These are phyloP conservation scores for Curvularia eragrostidis DNA, from an alignment of 2,329 filamentous ascomycete species.

Conservation along the genomic window DNA sequence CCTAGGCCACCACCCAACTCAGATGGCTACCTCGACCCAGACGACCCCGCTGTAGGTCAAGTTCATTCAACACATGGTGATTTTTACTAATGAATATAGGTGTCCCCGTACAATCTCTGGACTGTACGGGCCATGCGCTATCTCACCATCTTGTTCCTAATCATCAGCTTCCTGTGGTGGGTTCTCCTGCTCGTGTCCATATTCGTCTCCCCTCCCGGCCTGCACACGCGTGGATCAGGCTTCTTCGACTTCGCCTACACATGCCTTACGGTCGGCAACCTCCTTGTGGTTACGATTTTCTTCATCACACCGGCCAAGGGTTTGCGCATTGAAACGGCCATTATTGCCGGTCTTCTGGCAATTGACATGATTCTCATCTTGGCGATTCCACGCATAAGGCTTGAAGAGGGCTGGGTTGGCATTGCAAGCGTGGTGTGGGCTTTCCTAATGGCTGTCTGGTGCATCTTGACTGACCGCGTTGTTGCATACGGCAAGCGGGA, in stretches of 20 bases:
- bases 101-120: slow-evolving; percentile 94
- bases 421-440: slow-evolving; percentile 85
- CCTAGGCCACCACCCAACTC: slow-evolving; percentile 64
- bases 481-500: slow-evolving; percentile 92
- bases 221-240: slow-evolving; percentile 86
- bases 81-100: slow-evolving; percentile 49
- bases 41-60: slow-evolving; percentile 77
- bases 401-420: slow-evolving; percentile 92
- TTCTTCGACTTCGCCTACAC: slow-evolving; percentile 90
- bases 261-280: slow-evolving; percentile 75
- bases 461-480: slow-evolving; percentile 76
- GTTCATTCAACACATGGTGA: background rate
- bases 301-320: slow-evolving; percentile 83
- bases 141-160: slow-evolving; percentile 76
- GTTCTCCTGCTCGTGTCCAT: slow-evolving; percentile 83
- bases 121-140: slow-evolving; percentile 81
- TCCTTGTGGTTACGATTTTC: slow-evolving; percentile 81
- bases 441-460: slow-evolving; percentile 78
- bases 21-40: slow-evolving; percentile 74
- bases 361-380: slow-evolving; percentile 82
- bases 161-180: slow-evolving; percentile 90
- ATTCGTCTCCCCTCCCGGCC: slow-evolving; percentile 87
- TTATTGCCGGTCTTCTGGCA: slow-evolving; percentile 71
- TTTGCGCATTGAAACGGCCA: slow-evolving; percentile 73
- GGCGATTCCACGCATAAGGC: slow-evolving; percentile 73